These are phyloP conservation scores for Alternaria solani DNA, from an alignment of 2,329 filamentous ascomycete species.

Conservation along the genomic window DNA sequence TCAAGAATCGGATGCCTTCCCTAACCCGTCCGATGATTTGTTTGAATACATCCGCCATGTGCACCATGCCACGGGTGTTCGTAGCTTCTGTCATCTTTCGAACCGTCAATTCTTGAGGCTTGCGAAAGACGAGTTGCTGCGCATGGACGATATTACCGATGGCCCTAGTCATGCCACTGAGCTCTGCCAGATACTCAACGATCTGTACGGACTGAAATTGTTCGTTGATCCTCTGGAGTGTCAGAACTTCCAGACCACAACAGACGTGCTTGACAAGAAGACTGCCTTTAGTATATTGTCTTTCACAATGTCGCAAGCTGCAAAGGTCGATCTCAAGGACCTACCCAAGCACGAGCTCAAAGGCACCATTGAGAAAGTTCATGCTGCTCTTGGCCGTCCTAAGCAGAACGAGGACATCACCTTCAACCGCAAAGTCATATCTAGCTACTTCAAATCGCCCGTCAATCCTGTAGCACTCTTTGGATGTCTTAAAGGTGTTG, in stretches of 20 bases:
- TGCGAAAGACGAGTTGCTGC: constrained; percentile 84
- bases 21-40: constrained; percentile 73
- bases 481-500: constrained; percentile 79
- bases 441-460: constrained; percentile 80
- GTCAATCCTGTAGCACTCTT: constrained; percentile 84
- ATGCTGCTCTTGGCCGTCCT: constrained; percentile 79
- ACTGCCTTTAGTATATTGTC: constrained; percentile 85
- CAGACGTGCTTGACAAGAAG: constrained; percentile 76
- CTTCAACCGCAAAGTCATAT: constrained; percentile 87
- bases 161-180: constrained; percentile 74
- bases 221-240: constrained; percentile 48
- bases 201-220: constrained; percentile 50
- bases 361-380: constrained; percentile 89
- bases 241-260: constrained; percentile 76
- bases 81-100: constrained; percentile 83
- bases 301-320: constrained; percentile 81
- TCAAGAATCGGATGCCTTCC: constrained; percentile 71
- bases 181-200: constrained; percentile 70
- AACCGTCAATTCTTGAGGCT: constrained; percentile 90
- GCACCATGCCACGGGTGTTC: constrained; percentile 83
- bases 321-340: constrained; percentile 87
- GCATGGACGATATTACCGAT: constrained; percentile 76
- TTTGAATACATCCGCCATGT: constrained; percentile 82
- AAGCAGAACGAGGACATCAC: constrained; percentile 81
- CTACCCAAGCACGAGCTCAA: constrained; percentile 91